Conservation (phyloP, 768 basidiomycete genomes). For the Termitomyces sp. region DNA sequence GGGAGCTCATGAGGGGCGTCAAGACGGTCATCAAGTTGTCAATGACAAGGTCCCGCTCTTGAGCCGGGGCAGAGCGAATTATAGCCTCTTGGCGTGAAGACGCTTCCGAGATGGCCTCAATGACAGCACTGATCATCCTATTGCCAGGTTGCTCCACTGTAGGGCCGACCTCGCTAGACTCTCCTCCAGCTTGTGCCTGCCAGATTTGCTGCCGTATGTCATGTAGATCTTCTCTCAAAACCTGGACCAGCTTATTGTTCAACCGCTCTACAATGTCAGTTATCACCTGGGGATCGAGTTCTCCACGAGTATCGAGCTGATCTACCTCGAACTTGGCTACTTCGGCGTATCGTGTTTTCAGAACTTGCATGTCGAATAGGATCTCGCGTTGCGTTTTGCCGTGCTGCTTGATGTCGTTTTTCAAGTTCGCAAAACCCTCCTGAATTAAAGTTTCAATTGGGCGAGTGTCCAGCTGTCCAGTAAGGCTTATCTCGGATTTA, state of each 20-base stretch:
- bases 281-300: slow-evolving; percentile 74
- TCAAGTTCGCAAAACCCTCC: slow-evolving; percentile 55
- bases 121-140: slow-evolving; percentile 52
- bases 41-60: slow-evolving; percentile 55
- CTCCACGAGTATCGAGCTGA: slow-evolving; percentile 67
- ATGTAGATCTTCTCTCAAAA: slow-evolving; percentile 57
- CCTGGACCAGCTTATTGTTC: slow-evolving; percentile 51
- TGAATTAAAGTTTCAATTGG: slow-evolving; percentile 61
- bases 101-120: slow-evolving; percentile 52
- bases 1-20: slow-evolving; percentile 51
- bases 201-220: slow-evolving; percentile 39
- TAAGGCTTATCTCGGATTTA: slow-evolving; percentile 42
- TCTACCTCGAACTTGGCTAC: slow-evolving; percentile 57
- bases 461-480: slow-evolving; percentile 49
- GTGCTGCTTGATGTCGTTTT: slow-evolving; percentile 29
- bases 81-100: slow-evolving; percentile 53
- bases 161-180: slow-evolving; percentile 29
- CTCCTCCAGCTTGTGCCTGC: slow-evolving; percentile 19
- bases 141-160: slow-evolving; percentile 54
- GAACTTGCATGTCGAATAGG: slow-evolving; percentile 61
- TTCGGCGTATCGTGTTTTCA: slow-evolving; percentile 63
- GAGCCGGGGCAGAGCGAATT: slow-evolving; percentile 36
- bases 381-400: slow-evolving; percentile 41
- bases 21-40: slow-evolving; percentile 55
- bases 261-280: slow-evolving; percentile 64